These are phyloP conservation scores for Violaceomyces palustris DNA, from an alignment of 1,284 basidiomycete species.

Conservation along the genomic window DNA sequence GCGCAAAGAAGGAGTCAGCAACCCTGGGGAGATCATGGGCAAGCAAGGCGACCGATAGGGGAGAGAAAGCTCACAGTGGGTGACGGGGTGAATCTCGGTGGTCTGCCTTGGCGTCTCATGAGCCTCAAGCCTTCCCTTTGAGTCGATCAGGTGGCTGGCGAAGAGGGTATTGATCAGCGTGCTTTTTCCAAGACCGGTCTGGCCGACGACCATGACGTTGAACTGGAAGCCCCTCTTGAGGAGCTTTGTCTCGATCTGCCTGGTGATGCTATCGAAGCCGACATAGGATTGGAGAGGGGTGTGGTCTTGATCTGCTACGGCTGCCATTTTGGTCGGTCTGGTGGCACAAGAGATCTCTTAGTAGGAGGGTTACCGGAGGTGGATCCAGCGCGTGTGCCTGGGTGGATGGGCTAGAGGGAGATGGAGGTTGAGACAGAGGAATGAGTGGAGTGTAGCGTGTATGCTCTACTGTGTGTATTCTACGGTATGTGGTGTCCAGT, in stretches of 20 bases:
- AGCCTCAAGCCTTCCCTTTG: conserved; percentile 83
- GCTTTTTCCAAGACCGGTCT: conserved; percentile 96
- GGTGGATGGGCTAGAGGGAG: too few species aligned
- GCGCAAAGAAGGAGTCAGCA: too few species aligned
- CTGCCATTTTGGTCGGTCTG: conserved; percentile 9
- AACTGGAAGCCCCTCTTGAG: conserved; percentile 98
- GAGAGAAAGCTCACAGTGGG: conserved; percentile 68
- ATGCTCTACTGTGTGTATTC: too few species aligned
- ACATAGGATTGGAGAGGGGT: conserved; percentile 52
- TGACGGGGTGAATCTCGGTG: conserved; percentile 90
- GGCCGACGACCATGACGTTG: conserved; percentile 69
- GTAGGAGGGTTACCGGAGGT: too few species aligned
- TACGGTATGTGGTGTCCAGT: too few species aligned
- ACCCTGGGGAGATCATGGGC: too few species aligned
- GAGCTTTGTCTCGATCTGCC: conserved; percentile 98
- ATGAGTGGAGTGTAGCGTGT: too few species aligned
- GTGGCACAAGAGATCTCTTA: too few species aligned
- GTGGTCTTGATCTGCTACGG: conserved; percentile 18
- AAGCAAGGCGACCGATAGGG: conserved; percentile 1
- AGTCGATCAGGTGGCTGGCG: conserved; percentile 93
- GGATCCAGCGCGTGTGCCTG: too few species aligned
- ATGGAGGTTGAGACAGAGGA: too few species aligned
- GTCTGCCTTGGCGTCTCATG: conserved; percentile 86
- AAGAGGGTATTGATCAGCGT: conserved; percentile 99
- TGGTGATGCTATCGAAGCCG: conserved; percentile 65